Evolutionary conservation across 331 rosid species (phyloP).

Genomic region (Saraca asoca): DNA sequence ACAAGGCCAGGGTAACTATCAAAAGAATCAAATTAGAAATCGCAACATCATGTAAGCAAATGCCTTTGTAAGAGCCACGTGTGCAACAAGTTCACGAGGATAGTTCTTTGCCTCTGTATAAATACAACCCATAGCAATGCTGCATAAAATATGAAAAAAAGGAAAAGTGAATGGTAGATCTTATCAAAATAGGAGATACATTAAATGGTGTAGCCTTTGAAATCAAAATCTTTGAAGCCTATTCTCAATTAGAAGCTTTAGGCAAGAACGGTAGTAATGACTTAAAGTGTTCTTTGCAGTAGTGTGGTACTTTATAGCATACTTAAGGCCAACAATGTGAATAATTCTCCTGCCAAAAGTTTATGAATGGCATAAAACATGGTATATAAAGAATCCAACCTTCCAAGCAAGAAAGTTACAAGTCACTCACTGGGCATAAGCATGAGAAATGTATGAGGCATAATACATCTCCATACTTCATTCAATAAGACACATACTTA

Average conservation of each 20-base stretch:
- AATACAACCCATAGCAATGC: constrained; percentile 93
- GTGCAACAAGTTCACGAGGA: constrained; percentile 99
- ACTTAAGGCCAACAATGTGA: constrained; percentile 96
- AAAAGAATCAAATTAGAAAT: constrained; percentile 24
- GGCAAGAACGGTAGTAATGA: constrained; percentile 95
- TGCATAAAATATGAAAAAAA: constrained; percentile 36
- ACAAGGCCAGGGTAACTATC: constrained; percentile 21
- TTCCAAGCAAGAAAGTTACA: constrained; percentile 21
- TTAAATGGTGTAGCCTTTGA: constrained; percentile 30
- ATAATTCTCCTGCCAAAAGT: constrained; percentile 69
- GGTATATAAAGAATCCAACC: constrained; percentile 29
- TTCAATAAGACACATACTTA: constrained; percentile 22
- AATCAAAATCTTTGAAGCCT: constrained; percentile 70
- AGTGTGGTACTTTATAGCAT: constrained; percentile 91
- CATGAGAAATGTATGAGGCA: constrained; percentile 11
- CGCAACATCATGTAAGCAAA: constrained; percentile 31
- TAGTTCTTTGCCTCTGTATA: constrained; percentile 88
- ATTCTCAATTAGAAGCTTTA: constrained; percentile 83
- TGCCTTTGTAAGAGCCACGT: constrained; percentile 90
- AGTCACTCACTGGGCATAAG: constrained; percentile 30
- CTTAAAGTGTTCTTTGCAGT: constrained; percentile 97
- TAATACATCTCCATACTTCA: constrained; percentile 24
- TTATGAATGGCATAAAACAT: constrained; percentile 30
- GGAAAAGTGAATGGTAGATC: constrained; percentile 35
- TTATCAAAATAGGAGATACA: constrained; percentile 16